Evolutionary conservation across 495 filamentous ascomycete genomes (phyloP).

Genomic region (Trichoderma gamsii): DNA sequence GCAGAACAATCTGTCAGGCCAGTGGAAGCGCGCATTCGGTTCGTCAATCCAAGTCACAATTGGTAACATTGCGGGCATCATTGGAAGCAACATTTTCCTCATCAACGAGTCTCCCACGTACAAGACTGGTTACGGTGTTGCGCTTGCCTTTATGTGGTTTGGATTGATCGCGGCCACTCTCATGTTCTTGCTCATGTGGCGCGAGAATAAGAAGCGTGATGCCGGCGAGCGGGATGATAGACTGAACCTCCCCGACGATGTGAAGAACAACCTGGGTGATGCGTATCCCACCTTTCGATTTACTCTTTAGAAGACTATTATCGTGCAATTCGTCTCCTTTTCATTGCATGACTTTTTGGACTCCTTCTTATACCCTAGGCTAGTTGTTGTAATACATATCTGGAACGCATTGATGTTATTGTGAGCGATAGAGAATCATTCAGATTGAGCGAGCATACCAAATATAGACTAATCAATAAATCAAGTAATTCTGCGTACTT

Average conservation of each 20-base stretch:
- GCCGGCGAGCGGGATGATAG: conserved; percentile 37
- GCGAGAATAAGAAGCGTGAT: conserved; percentile 43
- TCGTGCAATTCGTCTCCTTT: neutral
- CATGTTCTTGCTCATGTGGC: conserved; percentile 34
- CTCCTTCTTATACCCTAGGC: neutral
- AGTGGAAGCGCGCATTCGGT: conserved; percentile 46
- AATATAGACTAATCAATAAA: no score
- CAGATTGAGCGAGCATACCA: no score
- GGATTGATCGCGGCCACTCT: conserved; percentile 37
- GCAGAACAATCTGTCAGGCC: conserved; percentile 39
- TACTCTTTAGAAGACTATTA: neutral
- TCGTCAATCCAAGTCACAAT: conserved; percentile 34
- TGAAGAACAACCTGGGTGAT: conserved; percentile 1
- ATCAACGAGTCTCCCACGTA: conserved; percentile 40
- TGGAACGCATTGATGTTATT: no score
- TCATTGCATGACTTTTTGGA: neutral
- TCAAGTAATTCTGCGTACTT: no score
- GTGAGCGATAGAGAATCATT: no score
- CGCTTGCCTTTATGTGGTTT: conserved; percentile 34
- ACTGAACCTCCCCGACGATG: conserved; percentile 21
- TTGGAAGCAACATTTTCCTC: conserved; percentile 47
- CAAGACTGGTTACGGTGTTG: conserved; percentile 31
- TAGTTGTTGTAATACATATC: neutral
- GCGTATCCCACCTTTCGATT: conserved; percentile 5
- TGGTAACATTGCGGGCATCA: conserved; percentile 47